Conservation (phyloP, 176 grass and related monocot species). For the Paspalum vaginatum region DNA sequence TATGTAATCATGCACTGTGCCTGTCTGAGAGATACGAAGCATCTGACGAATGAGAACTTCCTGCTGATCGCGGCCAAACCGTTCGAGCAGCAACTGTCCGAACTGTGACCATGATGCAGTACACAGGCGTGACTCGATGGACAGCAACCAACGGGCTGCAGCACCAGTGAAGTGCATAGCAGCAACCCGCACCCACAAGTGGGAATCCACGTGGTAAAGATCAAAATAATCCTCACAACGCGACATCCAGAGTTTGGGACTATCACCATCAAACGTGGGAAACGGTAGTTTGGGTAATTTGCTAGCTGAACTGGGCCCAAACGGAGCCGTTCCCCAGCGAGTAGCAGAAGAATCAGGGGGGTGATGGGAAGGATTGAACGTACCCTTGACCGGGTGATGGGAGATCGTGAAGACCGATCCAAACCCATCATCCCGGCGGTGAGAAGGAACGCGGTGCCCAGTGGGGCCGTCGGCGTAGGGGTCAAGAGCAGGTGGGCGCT, state of each 20-base stretch:
- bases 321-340: too few relatives aligned
- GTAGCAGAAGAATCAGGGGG: too few relatives aligned
- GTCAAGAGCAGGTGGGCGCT: too few relatives aligned
- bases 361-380: too few relatives aligned
- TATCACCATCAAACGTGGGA: neutral
- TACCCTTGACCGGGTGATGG: too few relatives aligned
- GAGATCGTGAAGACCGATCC: too few relatives aligned
- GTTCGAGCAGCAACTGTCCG: neutral
- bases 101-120: neutral
- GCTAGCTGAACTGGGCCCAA: too few relatives aligned
- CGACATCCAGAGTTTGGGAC: neutral
- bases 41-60: neutral
- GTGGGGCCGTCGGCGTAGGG: too few relatives aligned
- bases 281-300: neutral
- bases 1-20: neutral
- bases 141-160: neutral
- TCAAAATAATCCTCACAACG: neutral
- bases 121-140: accelerated
- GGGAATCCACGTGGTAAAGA: neutral
- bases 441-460: too few relatives aligned
- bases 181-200: neutral
- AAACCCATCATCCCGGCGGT: too few relatives aligned
- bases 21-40: neutral
- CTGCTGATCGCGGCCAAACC: neutral
- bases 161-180: neutral